Evolutionary conservation across 2,329 filamentous ascomycete genomes (phyloP).

Genomic region (Chaetomium globosum): DNA sequence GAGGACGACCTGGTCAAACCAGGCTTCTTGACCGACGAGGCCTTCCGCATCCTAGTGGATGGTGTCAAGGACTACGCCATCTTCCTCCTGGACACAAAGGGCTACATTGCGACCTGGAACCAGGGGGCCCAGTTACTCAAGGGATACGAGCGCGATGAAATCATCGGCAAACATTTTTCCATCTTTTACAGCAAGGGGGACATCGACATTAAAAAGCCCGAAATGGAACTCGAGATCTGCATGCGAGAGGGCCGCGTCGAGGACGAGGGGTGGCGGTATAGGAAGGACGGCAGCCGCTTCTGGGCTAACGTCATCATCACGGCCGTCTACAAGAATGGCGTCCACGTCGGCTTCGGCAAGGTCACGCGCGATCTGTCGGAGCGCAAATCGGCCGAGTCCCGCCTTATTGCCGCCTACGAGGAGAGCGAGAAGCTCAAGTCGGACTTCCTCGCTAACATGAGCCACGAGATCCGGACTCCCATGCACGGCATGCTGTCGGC

Average conservation of each 20-base stretch:
- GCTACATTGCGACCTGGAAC: constrained; percentile 62
- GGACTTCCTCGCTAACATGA: constrained; percentile 65
- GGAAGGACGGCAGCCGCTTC: constrained; percentile 60
- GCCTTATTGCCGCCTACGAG: constrained; percentile 60
- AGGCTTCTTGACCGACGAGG: constrained; percentile 6
- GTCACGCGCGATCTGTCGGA: constrained; percentile 62
- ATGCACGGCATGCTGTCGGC: constrained; percentile 66
- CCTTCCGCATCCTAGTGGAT: constrained; percentile 63
- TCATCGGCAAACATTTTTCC: constrained; percentile 62
- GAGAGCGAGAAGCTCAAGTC: constrained; percentile 65
- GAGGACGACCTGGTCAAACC: no score
- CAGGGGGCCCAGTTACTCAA: constrained; percentile 58
- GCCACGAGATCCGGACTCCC: constrained; percentile 65
- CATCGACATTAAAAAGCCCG: constrained; percentile 52
- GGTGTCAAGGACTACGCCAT: constrained; percentile 65
- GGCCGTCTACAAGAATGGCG: constrained; percentile 54
- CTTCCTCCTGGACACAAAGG: constrained; percentile 60
- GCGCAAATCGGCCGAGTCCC: constrained; percentile 56
- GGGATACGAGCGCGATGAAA: constrained; percentile 57
- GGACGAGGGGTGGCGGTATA: constrained; percentile 63
- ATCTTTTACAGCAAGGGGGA: constrained; percentile 59
- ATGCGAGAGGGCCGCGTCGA: constrained; percentile 59
- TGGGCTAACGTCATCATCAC: constrained; percentile 65
- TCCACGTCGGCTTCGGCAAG: constrained; percentile 61
- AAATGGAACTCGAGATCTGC: constrained; percentile 54